Evolutionary conservation across 2,329 filamentous ascomycete species (phyloP), one percentile per base, ranked within the genome.

Genomic region (Penicillium sp.): DNA sequence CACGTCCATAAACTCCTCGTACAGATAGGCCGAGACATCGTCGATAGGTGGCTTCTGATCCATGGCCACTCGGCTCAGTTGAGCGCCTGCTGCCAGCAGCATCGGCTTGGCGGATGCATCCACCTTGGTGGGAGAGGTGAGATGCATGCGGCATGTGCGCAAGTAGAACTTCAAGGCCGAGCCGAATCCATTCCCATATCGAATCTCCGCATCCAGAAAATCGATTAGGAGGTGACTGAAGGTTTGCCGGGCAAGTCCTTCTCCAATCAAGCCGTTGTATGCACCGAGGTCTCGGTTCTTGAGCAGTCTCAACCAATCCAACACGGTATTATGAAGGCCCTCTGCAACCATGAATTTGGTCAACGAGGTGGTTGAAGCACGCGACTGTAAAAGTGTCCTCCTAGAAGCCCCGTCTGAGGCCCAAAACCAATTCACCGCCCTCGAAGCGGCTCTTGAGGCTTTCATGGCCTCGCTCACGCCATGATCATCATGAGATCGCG

Each of bases 311-410:
- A 73, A 51, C 69, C 72, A 73, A n/a, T 53, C 41, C 41, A 68
- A 59, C 31, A 70, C 55, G 6, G 62, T 65, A 9, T 58, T 52
- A 20, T 70, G 66, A 32, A 69, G 55, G 6, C 64, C 64, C 47
- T 73, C 71, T 3, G 65, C 66, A 32, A 67, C 64, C 62, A 75
- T 66, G 38, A 73, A 74, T 18, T 70, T 71, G 48, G 69, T 47
- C 25, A 71, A 51, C 2, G 59, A 49, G n/a, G 49, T 38, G 12
- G 64, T 62, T 6, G 61, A 53, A 1, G 39, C 44, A 8, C 51
- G 50, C n/a, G 61, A 62, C n/a, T 52, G 58, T 32, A 75, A 63
- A 24, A 74, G 60, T 4, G 48, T 46, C 23, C 59, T 56, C 23
- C 65, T 62, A 2, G 63, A 57, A 15, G 59, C 51, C 0, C 60